phyloP scores from a whole-genome alignment of 2,329 filamentous ascomycete species.

The Ustulina deusta region DNA sequence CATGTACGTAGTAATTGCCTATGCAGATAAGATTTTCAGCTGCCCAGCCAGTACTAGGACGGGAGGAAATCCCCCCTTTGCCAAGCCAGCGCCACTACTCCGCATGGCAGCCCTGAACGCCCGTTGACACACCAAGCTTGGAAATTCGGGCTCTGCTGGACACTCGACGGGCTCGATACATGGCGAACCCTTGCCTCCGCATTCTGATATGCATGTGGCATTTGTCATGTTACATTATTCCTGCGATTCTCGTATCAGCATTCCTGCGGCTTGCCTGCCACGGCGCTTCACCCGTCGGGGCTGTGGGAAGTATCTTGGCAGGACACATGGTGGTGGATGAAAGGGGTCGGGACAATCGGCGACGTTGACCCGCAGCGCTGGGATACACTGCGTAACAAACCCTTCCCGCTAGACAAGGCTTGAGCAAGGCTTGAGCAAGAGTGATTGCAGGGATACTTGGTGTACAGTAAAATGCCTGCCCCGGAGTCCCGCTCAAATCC shows the following conservation, averaged over 20 bases:
- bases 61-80: conserved; percentile 19
- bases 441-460: neutral
- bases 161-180: conserved; percentile 23
- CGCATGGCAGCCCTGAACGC: conserved; percentile 36
- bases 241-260: conserved; percentile 38
- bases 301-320: conserved; percentile 14
- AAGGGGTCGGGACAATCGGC: conserved; percentile 21
- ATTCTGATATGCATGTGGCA: conserved; percentile 39
- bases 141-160: conserved; percentile 25
- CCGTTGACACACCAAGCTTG: conserved; percentile 22
- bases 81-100: conserved; percentile 36
- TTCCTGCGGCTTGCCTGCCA: conserved; percentile 2
- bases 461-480: conserved; percentile 10
- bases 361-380: conserved; percentile 29
- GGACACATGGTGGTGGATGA: conserved; percentile 12
- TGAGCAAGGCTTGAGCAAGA: conserved; percentile 14
- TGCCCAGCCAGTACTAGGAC: conserved; percentile 31
- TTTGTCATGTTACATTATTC: conserved; percentile 42
- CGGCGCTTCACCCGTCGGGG: conserved; percentile 29
- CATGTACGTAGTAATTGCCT: conserved; percentile 28
- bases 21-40: conserved; percentile 31
- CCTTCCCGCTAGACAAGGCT: conserved; percentile 30
- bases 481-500: neutral
- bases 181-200: conserved; percentile 30
- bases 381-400: conserved; percentile 16